Base-by-base conservation (phyloP, 1,284 basidiomycete species). In the Lentinula novae-zelandiae region DNA sequence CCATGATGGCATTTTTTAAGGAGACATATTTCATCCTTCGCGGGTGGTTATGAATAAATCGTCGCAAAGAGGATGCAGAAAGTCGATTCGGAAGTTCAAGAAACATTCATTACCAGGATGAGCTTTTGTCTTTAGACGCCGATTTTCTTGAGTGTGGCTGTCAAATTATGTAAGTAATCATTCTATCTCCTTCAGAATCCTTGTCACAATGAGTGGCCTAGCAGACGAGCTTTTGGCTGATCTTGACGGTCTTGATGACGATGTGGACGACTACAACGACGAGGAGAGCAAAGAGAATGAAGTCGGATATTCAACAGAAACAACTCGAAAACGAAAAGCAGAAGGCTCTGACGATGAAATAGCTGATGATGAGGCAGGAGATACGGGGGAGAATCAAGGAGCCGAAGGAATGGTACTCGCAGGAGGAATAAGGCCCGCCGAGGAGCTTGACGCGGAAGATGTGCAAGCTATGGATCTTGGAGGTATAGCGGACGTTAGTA, bases 401-500 rank as follows among this genome's bases (percentile, higher is more conserved):
- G 73, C 80, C 5, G 82, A 79, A 0, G 83, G 84, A 5, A 80
- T 91, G n/a, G 87, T 98, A 0, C 84, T 96, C 0, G 89, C 93
- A 66, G 96, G 95, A 5, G 96, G 96, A 4, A 81, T 96, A 2
- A 86, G 86, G 66, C 96, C 96, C 7, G 92, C 96, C 7, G 95
- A 97, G 31, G 95, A 98, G 74, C 78, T 98, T 49, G 94, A 97
- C 71, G 87, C 82, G 42, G 95, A 95, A 65, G 94, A 96, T 60
- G 96, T 98, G 34, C 89, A 96, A 70, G 83, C 86, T 67, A 95
- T 97, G 88, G 93, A 98, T 69, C 77, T 99, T 49, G 85, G 86
- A 8, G 80, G 76, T 39, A 83, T 98, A 38, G 89, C 90, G 67
- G 93, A 96, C 72, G 92, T 98, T 15, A 77, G 80, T 60, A 92